phyloP scores from a whole-genome alignment of 2,329 filamentous ascomycete species.

The Xylariaceae sp. region DNA sequence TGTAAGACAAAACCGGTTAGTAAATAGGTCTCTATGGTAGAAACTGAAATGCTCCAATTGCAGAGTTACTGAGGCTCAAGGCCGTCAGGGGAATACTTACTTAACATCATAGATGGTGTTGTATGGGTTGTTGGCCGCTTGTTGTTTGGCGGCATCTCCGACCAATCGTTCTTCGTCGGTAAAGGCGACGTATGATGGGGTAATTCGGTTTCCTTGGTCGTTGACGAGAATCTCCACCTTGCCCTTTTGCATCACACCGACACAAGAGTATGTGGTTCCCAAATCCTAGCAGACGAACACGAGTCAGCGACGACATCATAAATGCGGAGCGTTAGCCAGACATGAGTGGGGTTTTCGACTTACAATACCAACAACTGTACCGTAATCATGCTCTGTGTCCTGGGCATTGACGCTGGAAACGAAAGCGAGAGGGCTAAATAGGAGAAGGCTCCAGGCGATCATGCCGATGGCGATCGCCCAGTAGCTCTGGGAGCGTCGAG shows the following conservation, averaged over 20 bases:
- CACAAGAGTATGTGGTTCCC: slow-evolving; percentile 87
- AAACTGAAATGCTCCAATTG: no score
- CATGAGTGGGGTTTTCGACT: slow-evolving; percentile 47
- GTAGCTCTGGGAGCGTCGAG: slow-evolving; percentile 67
- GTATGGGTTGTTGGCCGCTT: slow-evolving; percentile 79
- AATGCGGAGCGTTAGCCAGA: no score
- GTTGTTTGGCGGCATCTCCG: slow-evolving; percentile 97
- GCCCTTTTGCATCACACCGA: slow-evolving; percentile 94
- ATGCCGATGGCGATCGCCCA: slow-evolving; percentile 84
- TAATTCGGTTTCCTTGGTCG: slow-evolving; percentile 96
- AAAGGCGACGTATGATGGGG: slow-evolving; percentile 93
- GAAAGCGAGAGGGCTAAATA: slow-evolving; percentile 87
- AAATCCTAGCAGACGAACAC: slow-evolving; percentile 61
- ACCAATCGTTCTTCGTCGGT: slow-evolving; percentile 97
- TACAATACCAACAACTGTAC: slow-evolving; percentile 92
- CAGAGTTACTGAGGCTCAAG: no score
- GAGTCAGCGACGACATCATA: slow-evolving; percentile 4
- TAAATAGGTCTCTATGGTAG: no score
- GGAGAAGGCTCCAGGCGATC: slow-evolving; percentile 87
- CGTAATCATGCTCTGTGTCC: slow-evolving; percentile 73
- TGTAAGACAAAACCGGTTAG: slow-evolving; percentile 48
- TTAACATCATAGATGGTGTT: slow-evolving; percentile 84
- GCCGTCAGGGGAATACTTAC: slow-evolving; percentile 62
- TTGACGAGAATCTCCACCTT: slow-evolving; percentile 96
- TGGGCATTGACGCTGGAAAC: slow-evolving; percentile 77